Conservation (phyloP, 306 rosid genomes). For the Potentilla sterilis region DNA sequence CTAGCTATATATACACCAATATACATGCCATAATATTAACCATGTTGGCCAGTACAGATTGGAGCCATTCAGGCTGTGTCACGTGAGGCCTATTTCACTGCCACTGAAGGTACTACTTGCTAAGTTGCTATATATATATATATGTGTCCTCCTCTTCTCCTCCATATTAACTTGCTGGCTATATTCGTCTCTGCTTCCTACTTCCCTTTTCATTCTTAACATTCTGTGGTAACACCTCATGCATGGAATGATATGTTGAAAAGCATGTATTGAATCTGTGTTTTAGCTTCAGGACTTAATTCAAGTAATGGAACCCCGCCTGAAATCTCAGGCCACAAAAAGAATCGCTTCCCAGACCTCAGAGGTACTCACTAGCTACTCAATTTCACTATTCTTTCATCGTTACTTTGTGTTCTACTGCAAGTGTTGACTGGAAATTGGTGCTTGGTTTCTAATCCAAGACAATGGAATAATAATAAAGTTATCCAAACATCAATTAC, state of each 20-base stretch:
- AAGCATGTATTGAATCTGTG: not conserved
- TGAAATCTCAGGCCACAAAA: conserved; percentile 45
- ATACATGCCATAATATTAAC: not conserved
- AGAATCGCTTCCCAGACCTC: conserved; percentile 50
- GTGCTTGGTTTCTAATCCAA: not conserved
- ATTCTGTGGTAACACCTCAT: not conserved
- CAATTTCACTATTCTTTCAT: not conserved
- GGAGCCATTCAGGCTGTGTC: conserved; percentile 85
- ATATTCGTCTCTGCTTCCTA: not conserved
- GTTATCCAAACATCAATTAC: not conserved
- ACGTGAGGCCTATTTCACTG: conserved; percentile 75
- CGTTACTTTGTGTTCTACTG: not conserved
- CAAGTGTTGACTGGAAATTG: not conserved
- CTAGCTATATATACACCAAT: not conserved
- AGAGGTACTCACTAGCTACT: conserved; percentile 34
- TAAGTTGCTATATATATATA: not conserved
- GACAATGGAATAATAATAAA: not conserved
- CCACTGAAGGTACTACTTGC: conserved; percentile 48
- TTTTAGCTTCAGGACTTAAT: conserved; percentile 43
- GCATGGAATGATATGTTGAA: not conserved
- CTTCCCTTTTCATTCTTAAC: not conserved
- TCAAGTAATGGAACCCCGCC: conserved; percentile 38
- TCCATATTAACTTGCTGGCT: not conserved
- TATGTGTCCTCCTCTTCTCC: not conserved
- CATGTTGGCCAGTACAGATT: conserved; percentile 38